Conservation (phyloP, 805 yeast species). For the Starmerella geochares region DNA sequence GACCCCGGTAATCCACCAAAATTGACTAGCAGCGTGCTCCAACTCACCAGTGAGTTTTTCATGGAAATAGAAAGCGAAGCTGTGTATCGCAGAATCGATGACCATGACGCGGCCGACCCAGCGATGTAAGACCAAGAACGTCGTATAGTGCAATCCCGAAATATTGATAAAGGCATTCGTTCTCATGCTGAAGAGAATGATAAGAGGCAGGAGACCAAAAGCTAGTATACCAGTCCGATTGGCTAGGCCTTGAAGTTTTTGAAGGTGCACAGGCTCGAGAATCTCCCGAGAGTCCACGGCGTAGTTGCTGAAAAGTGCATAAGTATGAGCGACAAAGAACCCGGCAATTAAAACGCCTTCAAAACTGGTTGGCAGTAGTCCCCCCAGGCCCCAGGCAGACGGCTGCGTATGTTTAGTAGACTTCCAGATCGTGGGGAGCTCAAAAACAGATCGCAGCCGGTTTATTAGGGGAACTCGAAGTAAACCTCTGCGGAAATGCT, state of each 20-base stretch:
- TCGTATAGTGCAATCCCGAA: constrained; percentile 13
- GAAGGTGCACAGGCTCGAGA: constrained; percentile 9
- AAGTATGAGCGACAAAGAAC: constrained; percentile 12
- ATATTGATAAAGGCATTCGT: constrained; percentile 6
- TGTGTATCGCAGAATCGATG: constrained; percentile 17
- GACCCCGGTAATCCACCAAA: constrained; percentile 17
- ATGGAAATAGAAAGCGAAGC: constrained; percentile 13
- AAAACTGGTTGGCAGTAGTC: constrained; percentile 9
- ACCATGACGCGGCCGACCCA: constrained; percentile 18
- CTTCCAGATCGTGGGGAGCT: constrained; percentile 12
- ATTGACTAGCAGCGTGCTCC: background rate
- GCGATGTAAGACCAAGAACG: constrained; percentile 15
- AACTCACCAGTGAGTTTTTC: constrained; percentile 3
- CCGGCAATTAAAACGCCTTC: constrained; percentile 11
- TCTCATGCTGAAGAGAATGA: constrained; percentile 15
- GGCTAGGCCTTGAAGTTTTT: constrained; percentile 14
- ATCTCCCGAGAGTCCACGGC: constrained; percentile 14
- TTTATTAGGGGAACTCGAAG: background rate
- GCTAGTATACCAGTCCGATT: constrained; percentile 20
- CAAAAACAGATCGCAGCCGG: constrained; percentile 1
- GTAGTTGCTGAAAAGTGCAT: constrained; percentile 8
- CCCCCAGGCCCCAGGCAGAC: constrained; percentile 16
- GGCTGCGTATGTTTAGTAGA: constrained; percentile 6
- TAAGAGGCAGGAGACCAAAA: constrained; percentile 15
- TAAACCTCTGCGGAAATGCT: background rate